Evolutionary conservation across 1,284 basidiomycete genomes (phyloP).

Genomic region (Hymenochaete sp.): DNA sequence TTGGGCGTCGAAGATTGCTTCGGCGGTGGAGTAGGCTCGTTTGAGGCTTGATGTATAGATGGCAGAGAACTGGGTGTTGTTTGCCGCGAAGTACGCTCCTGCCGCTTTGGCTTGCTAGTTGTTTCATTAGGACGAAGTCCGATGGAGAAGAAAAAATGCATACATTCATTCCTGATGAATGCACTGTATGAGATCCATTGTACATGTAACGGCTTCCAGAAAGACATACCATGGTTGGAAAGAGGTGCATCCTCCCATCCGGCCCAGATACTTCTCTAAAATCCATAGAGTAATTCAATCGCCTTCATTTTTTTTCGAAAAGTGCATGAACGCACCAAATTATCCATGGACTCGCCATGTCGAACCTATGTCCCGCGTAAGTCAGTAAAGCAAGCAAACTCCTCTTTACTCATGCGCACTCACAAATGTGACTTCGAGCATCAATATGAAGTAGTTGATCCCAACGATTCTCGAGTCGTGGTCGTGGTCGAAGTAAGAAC

Average conservation of each 20-base stretch:
- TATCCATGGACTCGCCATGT: slow-evolving; percentile 75
- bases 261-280: slow-evolving; percentile 59
- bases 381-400: background rate
- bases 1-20: slow-evolving; percentile 47
- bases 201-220: background rate
- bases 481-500: too few relatives aligned
- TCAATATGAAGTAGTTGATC: too few relatives aligned
- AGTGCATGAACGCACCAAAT: slow-evolving; percentile 32
- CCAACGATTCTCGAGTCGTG: too few relatives aligned
- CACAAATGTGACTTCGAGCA: slow-evolving; percentile 33
- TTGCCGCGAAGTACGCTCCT: slow-evolving; percentile 46
- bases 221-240: slow-evolving; percentile 65
- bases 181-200: slow-evolving; percentile 5
- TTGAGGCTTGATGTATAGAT: slow-evolving; percentile 78
- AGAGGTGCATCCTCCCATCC: slow-evolving; percentile 80
- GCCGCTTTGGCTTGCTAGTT: slow-evolving; percentile 76
- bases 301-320: background rate
- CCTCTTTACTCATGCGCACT: slow-evolving; percentile 1
- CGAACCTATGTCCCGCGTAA: slow-evolving; percentile 42
- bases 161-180: slow-evolving; percentile 53
- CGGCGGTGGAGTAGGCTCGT: slow-evolving; percentile 67
- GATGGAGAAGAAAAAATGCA: slow-evolving; percentile 20
- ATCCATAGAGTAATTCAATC: slow-evolving; percentile 4
- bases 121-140: background rate
- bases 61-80: slow-evolving; percentile 47